These are phyloP conservation scores for Fraxinus floribunda DNA, from an alignment of 305 asterid genomes.

Conservation along the genomic window DNA sequence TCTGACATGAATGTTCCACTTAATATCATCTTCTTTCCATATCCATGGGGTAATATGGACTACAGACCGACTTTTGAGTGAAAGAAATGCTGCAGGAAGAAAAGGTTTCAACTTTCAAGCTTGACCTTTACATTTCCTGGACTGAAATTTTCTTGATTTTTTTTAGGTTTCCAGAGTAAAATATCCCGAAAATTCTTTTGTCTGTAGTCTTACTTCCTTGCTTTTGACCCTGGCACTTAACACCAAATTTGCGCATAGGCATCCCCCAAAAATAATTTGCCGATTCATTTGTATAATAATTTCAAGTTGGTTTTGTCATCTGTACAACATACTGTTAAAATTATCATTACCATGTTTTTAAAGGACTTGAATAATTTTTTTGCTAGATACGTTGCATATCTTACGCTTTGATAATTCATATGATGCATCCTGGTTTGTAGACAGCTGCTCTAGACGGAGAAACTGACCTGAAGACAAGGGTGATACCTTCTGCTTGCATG, in stretches of 20 bases:
- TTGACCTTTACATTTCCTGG: constrained; percentile 1
- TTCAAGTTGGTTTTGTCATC: not conserved
- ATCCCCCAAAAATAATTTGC: not conserved
- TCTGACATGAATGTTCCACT: constrained; percentile 9
- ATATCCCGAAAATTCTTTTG: constrained; percentile 9
- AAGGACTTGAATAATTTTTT: not conserved
- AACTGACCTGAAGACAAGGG: constrained; percentile 93
- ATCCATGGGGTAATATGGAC: constrained; percentile 18
- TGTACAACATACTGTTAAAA: not conserved
- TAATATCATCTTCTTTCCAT: not conserved
- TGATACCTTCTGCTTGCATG: constrained; percentile 88
- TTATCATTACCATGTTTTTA: constrained; percentile 11
- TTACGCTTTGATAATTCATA: constrained; percentile 14
- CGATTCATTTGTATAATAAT: not conserved
- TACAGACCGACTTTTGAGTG: not conserved
- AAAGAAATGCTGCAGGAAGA: constrained; percentile 16
- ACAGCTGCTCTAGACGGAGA: constrained; percentile 98
- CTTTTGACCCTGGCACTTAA: constrained; percentile 4
- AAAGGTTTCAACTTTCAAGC: constrained; percentile 14
- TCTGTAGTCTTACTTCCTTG: constrained; percentile 14
- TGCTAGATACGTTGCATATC: constrained; percentile 8
- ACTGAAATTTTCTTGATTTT: not conserved
- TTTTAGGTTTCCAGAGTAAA: not conserved
- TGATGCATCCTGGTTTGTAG: constrained; percentile 40
- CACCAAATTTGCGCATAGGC: not conserved